These are phyloP conservation scores for Curvularia hawaiiensis DNA, from an alignment of 2,329 filamentous ascomycete species.

Conservation along the genomic window DNA sequence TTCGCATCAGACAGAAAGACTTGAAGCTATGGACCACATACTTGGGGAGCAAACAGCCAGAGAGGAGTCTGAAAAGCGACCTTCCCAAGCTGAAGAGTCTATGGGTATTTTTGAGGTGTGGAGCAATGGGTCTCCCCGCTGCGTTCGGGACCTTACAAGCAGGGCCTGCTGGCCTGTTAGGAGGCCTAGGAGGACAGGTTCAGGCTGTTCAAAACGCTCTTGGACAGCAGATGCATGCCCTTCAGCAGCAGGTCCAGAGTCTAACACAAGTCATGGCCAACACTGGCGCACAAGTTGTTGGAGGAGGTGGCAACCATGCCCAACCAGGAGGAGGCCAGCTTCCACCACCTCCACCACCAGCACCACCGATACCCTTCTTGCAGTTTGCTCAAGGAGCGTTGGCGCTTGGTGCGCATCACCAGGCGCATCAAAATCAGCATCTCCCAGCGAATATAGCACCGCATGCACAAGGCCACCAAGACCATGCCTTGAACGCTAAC, in stretches of 20 bases:
- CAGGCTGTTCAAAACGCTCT: constrained; percentile 34
- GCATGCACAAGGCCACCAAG: constrained; percentile 1
- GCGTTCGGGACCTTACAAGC: not conserved
- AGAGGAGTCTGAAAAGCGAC: constrained; percentile 41
- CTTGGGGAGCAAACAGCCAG: constrained; percentile 36
- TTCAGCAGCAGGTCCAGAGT: constrained; percentile 35
- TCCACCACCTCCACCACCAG: constrained; percentile 24
- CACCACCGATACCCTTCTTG: constrained; percentile 27
- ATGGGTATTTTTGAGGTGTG: constrained; percentile 44
- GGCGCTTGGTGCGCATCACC: constrained; percentile 2
- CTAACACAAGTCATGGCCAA: constrained; percentile 25
- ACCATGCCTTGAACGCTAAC: constrained; percentile 16
- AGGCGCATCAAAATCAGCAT: not conserved
- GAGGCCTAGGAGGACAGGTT: constrained; percentile 24
- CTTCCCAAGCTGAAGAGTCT: constrained; percentile 44
- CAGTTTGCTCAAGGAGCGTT: constrained; percentile 28
- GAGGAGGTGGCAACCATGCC: constrained; percentile 5
- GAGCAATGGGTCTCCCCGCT: constrained; percentile 17
- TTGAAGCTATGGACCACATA: constrained; percentile 46
- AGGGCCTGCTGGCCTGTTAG: constrained; percentile 2
- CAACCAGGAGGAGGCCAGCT: constrained; percentile 12
- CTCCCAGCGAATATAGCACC: not conserved
- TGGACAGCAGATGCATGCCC: constrained; percentile 32
- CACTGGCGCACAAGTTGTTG: constrained; percentile 11
- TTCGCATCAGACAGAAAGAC: constrained; percentile 46